phyloP scores from a whole-genome alignment of 306 rosid genomes.

The Quercus ilex region DNA sequence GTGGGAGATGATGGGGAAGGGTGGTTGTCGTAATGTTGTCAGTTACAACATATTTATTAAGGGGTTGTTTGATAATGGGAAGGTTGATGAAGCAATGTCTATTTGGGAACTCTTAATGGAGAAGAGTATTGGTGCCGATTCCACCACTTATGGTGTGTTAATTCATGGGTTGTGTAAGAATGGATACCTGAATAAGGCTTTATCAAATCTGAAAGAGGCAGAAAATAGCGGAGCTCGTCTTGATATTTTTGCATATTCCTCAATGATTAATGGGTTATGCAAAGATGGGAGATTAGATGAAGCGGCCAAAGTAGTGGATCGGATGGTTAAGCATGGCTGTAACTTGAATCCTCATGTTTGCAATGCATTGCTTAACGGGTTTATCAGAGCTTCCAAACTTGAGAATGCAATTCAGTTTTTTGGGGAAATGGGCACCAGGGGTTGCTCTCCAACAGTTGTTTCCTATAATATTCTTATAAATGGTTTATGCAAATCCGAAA shows the following conservation, averaged over 20 bases:
- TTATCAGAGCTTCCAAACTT: conserved; percentile 56
- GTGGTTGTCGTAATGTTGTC: conserved; percentile 43
- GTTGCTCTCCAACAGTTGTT: conserved; percentile 61
- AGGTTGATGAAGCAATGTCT: conserved; percentile 43
- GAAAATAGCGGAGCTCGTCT: conserved; percentile 40
- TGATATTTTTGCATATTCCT: conserved; percentile 67
- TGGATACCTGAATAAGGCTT: conserved; percentile 65
- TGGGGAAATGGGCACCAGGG: conserved; percentile 51
- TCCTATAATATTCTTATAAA: conserved; percentile 78
- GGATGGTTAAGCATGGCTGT: conserved; percentile 51
- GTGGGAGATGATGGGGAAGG: conserved; percentile 63
- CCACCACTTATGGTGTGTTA: conserved; percentile 60
- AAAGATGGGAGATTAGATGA: conserved; percentile 69
- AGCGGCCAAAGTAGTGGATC: conserved; percentile 42
- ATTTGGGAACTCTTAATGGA: conserved; percentile 52
- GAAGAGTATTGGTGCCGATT: conserved; percentile 40
- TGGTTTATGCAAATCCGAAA: conserved; percentile 70
- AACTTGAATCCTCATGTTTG: conserved; percentile 55
- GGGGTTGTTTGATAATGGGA: conserved; percentile 60
- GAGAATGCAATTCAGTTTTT: conserved; percentile 55
- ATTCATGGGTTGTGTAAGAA: conserved; percentile 79
- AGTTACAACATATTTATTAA: conserved; percentile 70
- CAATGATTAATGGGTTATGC: conserved; percentile 61
- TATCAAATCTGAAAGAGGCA: conserved; percentile 54
- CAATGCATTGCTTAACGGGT: conserved; percentile 71